phyloP scores from a whole-genome alignment of 768 basidiomycete genomes.

The Pisolithus microcarpus region DNA sequence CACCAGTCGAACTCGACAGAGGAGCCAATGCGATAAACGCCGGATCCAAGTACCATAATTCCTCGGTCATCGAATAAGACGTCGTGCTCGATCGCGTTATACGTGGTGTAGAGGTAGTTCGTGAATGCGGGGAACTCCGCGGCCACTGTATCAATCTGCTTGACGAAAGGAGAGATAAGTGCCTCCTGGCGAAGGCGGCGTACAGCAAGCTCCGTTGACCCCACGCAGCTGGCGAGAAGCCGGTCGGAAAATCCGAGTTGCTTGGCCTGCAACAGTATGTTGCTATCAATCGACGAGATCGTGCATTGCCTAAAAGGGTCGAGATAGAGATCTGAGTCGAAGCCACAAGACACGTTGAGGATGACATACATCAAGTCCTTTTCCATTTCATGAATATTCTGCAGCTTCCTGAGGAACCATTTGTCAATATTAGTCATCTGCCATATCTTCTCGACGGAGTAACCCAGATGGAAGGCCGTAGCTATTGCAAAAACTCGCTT shows the following conservation, averaged over 20 bases:
- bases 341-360: neutral
- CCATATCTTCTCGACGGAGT: conserved; percentile 94
- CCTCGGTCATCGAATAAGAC: conserved; percentile 84
- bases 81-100: conserved; percentile 95
- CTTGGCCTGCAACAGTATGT: conserved; percentile 74
- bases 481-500: conserved; percentile 97
- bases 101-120: conserved; percentile 97
- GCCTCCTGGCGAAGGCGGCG: conserved; percentile 82
- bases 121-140: conserved; percentile 99
- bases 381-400: conserved; percentile 81
- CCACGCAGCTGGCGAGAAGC: conserved; percentile 74
- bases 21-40: conserved; percentile 97
- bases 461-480: conserved; percentile 86
- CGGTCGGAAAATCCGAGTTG: conserved; percentile 95
- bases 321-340: conserved; percentile 1
- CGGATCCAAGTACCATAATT: conserved; percentile 95
- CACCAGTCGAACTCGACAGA: conserved; percentile 99
- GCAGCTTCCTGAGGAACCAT: conserved; percentile 92
- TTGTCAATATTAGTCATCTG: conserved; percentile 98
- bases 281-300: conserved; percentile 54
- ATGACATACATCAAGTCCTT: conserved; percentile 59
- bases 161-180: conserved; percentile 83
- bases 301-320: conserved; percentile 44
- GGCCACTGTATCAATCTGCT: conserved; percentile 98
- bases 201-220: conserved; percentile 89